Evolutionary conservation across 2,329 filamentous ascomycete genomes (phyloP).

Genomic region (Colletotrichum eremochloae): DNA sequence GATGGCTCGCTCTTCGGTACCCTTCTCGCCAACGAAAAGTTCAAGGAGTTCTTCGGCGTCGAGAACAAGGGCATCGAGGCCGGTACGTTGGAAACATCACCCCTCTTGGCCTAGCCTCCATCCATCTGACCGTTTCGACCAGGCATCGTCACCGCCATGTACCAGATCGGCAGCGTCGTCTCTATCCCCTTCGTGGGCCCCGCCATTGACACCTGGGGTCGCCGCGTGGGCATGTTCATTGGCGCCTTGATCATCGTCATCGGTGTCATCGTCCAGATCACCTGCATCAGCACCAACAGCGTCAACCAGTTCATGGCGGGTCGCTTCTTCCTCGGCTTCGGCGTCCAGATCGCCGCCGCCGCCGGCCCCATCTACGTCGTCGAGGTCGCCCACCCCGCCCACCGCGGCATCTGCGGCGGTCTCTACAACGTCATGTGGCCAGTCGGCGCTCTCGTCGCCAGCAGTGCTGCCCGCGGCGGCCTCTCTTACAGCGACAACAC

Average conservation of each 20-base stretch:
- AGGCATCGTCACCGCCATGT: slow-evolving; percentile 60
- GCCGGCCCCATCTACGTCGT: slow-evolving; percentile 74
- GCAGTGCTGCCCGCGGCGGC: slow-evolving; percentile 59
- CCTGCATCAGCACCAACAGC: slow-evolving; percentile 48
- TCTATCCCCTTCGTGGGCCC: slow-evolving; percentile 64
- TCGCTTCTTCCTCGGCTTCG: slow-evolving; percentile 68
- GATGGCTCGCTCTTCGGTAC: slow-evolving; percentile 67
- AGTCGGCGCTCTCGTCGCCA: slow-evolving; percentile 60
- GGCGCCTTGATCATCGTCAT: slow-evolving; percentile 60
- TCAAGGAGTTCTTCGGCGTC: slow-evolving; percentile 64
- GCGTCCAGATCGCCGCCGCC: slow-evolving; percentile 70
- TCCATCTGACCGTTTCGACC: not conserved
- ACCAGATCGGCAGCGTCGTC: slow-evolving; percentile 63
- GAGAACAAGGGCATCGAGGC: slow-evolving; percentile 63
- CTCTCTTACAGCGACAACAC: slow-evolving; percentile 47
- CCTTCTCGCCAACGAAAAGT: slow-evolving; percentile 66
- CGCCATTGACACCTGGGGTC: slow-evolving; percentile 61
- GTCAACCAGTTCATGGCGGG: slow-evolving; percentile 68
- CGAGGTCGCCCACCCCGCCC: slow-evolving; percentile 73
- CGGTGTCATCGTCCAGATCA: slow-evolving; percentile 47
- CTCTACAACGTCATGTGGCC: slow-evolving; percentile 56
- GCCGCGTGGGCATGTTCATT: slow-evolving; percentile 61
- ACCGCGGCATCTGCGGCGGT: slow-evolving; percentile 72
- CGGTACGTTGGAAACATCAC: slow-evolving; percentile 47
- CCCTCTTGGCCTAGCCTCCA: not conserved